Percentiles rank a stretch among this genome's conserved stretches.
These are phyloP conservation scores for Dioszegia hungarica DNA, from an alignment of 768 basidiomycete species.

Conservation along the genomic window DNA sequence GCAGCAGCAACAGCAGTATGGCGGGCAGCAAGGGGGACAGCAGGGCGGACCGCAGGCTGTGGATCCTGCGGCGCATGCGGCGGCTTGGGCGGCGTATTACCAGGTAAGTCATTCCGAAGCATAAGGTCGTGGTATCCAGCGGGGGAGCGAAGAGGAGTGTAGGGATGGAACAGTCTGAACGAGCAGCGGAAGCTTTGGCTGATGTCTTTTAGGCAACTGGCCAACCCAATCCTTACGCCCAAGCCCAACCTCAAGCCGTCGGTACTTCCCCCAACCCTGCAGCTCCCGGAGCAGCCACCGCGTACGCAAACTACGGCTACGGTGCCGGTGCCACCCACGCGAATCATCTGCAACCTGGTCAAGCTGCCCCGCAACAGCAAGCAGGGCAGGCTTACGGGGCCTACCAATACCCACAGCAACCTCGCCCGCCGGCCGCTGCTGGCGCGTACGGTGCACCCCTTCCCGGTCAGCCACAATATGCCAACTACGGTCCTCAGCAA, in stretches of 20 bases:
- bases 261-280: background rate
- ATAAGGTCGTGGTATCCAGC: background rate
- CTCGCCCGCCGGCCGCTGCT: conserved; percentile 2
- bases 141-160: background rate
- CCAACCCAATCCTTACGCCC: conserved; percentile 18
- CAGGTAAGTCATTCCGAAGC: conserved; percentile 23
- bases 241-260: conserved; percentile 1
- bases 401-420: conserved; percentile 20
- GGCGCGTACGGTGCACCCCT: background rate
- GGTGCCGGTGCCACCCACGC: conserved; percentile 53
- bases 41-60: conserved; percentile 4
- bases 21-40: too few relatives aligned
- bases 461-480: background rate
- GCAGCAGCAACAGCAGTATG: too few relatives aligned
- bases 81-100: conserved; percentile 46
- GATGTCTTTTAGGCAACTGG: conserved; percentile 30
- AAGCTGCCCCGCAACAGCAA: background rate
- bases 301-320: conserved; percentile 90
- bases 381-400: background rate
- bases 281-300: conserved; percentile 21
- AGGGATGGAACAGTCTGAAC: background rate
- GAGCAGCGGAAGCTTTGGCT: background rate
- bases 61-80: conserved; percentile 29
- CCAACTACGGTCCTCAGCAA: conserved; percentile 15
- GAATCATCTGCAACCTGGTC: background rate